Conservation (phyloP, 352 stramenopile genomes). For the Globisporangium abappressorium region DNA sequence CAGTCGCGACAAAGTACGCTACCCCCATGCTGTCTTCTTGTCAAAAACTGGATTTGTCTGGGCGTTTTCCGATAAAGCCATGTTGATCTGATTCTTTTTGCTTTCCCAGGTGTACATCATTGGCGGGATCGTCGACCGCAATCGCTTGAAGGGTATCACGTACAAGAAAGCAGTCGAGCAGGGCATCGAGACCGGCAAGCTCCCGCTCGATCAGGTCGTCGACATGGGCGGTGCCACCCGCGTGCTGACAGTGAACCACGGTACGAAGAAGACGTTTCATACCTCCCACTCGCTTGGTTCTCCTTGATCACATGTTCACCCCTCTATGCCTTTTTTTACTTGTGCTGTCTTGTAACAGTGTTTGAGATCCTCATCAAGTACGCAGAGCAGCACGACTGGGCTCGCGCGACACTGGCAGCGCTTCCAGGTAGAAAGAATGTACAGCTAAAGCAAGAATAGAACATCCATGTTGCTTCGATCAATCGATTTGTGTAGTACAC, state of each 20-base stretch:
- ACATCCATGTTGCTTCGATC: slow-evolving; percentile 15
- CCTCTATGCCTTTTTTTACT: not conserved
- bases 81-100: not conserved
- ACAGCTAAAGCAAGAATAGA: slow-evolving; percentile 44
- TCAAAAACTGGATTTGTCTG: no score
- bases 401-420: slow-evolving; percentile 59
- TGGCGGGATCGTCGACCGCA: slow-evolving; percentile 96
- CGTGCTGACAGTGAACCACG: slow-evolving; percentile 88
- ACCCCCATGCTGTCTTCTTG: not conserved
- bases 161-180: slow-evolving; percentile 90
- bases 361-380: slow-evolving; percentile 82
- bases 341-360: slow-evolving; percentile 29
- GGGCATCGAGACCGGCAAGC: slow-evolving; percentile 89
- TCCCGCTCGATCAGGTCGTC: slow-evolving; percentile 87
- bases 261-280: slow-evolving; percentile 23
- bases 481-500: not conserved
- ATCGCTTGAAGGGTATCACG: slow-evolving; percentile 92
- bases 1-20: slow-evolving; percentile 72
- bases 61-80: no score
- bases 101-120: slow-evolving; percentile 91
- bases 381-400: slow-evolving; percentile 69
- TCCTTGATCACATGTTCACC: not conserved
- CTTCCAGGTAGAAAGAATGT: slow-evolving; percentile 71
- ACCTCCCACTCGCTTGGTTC: not conserved
- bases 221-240: slow-evolving; percentile 71